Evolutionary conservation across 169 alveolate species (phyloP).

Genomic region (Plasmodium falciparum): DNA sequence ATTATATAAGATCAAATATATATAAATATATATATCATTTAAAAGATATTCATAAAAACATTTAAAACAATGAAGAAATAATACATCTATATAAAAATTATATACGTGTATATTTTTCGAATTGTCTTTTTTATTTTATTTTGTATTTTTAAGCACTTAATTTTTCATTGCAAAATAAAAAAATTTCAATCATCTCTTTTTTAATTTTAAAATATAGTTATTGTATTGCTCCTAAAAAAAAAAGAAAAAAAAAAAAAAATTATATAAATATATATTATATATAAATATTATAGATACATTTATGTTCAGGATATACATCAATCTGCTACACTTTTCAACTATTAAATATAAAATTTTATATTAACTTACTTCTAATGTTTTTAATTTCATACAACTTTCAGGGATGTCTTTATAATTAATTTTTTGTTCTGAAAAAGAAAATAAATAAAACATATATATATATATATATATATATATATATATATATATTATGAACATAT

Average conservation of each 20-base stretch:
- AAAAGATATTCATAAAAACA: constrained; percentile 48
- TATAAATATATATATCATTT: constrained; percentile 9
- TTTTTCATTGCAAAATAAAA: constrained; percentile 5
- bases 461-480: constrained; percentile 3
- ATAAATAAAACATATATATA: constrained; percentile 5
- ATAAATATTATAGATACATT: background rate
- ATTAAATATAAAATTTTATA: background rate
- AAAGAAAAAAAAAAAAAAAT: background rate
- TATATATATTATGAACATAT: background rate
- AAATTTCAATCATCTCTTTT: constrained; percentile 30
- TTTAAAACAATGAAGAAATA: constrained; percentile 4
- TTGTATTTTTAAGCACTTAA: constrained; percentile 13
- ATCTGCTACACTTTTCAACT: background rate
- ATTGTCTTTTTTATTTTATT: constrained; percentile 15
- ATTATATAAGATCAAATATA: constrained; percentile 27
- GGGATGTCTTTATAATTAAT: constrained; percentile 68
- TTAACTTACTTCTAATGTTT: constrained; percentile 61
- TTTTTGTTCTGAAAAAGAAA: constrained; percentile 37
- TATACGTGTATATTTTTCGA: background rate
- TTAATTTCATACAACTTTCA: constrained; percentile 75
- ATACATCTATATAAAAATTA: constrained; percentile 33
- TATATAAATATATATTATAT: background rate
- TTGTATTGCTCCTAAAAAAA: constrained; percentile 59
- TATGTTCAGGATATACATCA: too few relatives aligned
- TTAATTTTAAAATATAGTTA: constrained; percentile 56